Conservation (phyloP, 148 eudicot genomes). For the Dianthus caryophyllus region DNA sequence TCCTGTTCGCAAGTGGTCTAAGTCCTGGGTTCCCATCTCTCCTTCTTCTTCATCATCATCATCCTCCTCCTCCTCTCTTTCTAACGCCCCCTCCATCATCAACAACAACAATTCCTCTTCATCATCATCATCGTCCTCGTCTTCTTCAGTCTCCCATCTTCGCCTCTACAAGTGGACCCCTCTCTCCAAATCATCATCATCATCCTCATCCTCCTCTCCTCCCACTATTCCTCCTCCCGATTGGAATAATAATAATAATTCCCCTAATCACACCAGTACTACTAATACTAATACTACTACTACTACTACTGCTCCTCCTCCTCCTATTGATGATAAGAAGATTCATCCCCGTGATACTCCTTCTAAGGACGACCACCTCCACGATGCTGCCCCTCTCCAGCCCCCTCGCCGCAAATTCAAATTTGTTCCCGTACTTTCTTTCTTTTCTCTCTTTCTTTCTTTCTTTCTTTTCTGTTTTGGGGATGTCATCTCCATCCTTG, state of each 20-base stretch:
- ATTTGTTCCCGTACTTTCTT: background rate
- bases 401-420: conserved; percentile 1
- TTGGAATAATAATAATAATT: no score
- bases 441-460: background rate
- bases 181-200: no score
- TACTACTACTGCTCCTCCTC: no score
- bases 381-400: background rate
- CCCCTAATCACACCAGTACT: no score
- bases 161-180: conserved; percentile 11
- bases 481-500: no score
- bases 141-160: background rate
- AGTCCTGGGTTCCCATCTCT: background rate
- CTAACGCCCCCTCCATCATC: background rate
- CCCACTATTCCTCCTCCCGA: no score
- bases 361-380: background rate
- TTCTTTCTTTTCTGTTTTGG: no score
- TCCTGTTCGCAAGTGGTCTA: conserved; percentile 7
- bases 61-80: background rate
- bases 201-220: no score
- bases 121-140: no score
- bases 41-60: background rate
- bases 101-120: no score
- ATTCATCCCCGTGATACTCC: background rate
- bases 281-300: no score
- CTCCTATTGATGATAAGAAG: background rate